Evolutionary conservation across 2,329 filamentous ascomycete species (phyloP).

Genomic region (Diaporthe sp.): DNA sequence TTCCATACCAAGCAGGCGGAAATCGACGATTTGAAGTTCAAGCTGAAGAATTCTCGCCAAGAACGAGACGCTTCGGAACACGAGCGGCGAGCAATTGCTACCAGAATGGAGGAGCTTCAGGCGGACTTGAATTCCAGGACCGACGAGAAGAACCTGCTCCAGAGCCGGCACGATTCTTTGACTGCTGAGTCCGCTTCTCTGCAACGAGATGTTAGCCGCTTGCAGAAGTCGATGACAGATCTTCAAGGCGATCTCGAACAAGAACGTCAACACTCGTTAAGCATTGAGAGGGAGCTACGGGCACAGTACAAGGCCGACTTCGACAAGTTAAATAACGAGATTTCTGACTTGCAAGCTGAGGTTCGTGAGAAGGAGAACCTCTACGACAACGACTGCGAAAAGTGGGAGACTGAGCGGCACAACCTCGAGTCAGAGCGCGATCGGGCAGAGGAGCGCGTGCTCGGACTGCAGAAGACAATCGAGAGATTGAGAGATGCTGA

Average conservation of each 20-base stretch:
- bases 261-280: conserved; percentile 70
- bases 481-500: conserved; percentile 78
- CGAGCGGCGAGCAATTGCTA: conserved; percentile 56
- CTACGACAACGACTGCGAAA: conserved; percentile 79
- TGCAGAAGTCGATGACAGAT: conserved; percentile 62
- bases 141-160: conserved; percentile 78
- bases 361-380: conserved; percentile 79
- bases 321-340: conserved; percentile 69
- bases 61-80: conserved; percentile 58
- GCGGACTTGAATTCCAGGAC: conserved; percentile 71
- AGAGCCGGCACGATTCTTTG: conserved; percentile 77
- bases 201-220: conserved; percentile 71
- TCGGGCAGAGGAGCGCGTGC: conserved; percentile 76
- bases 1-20: conserved; percentile 62
- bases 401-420: conserved; percentile 78
- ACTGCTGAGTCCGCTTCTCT: conserved; percentile 76
- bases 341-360: conserved; percentile 73
- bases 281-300: conserved; percentile 73
- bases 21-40: conserved; percentile 59
- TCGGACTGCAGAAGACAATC: conserved; percentile 78
- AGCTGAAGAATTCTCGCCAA: conserved; percentile 59
- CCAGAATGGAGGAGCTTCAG: conserved; percentile 68
- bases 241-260: conserved; percentile 64
- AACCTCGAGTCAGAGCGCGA: conserved; percentile 76
- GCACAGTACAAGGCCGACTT: conserved; percentile 68